A percentile compares a stretch with the other conserved stretches of the same genome.
Evolutionary conservation across 1,284 basidiomycete genomes (phyloP).

Genomic region (Sanghuangporus baumii): DNA sequence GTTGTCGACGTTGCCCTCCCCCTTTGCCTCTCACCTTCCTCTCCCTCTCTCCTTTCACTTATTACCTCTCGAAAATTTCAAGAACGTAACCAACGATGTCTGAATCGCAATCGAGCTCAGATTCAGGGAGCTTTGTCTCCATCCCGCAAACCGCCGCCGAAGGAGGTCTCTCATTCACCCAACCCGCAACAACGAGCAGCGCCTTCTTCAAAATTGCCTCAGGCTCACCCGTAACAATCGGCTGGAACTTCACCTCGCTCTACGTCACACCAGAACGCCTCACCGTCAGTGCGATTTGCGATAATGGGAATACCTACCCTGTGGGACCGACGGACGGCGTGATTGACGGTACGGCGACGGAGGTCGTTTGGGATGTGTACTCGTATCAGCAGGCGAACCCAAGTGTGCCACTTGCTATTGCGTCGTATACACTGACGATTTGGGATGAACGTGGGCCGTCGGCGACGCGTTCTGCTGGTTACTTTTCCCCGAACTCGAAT

Average conservation of each 20-base stretch:
- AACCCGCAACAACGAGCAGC: conserved; percentile 69
- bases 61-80: neutral
- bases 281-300: conserved; percentile 78
- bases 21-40: neutral
- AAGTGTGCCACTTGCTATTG: conserved; percentile 63
- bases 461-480: conserved; percentile 55
- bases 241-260: conserved; percentile 84
- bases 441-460: conserved; percentile 74
- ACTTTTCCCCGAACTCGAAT: conserved; percentile 62
- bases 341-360: conserved; percentile 64
- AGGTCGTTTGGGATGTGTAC: conserved; percentile 79
- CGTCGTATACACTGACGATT: conserved; percentile 72
- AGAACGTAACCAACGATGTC: conserved; percentile 2
- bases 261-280: conserved; percentile 63
- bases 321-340: conserved; percentile 75
- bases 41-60: neutral
- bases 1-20: conserved; percentile 3
- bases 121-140: conserved; percentile 21
- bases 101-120: conserved; percentile 5
- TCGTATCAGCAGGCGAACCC: conserved; percentile 67
- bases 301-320: conserved; percentile 84
- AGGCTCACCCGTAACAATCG: conserved; percentile 75
- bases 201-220: conserved; percentile 86
- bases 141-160: conserved; percentile 56
- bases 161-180: conserved; percentile 66